These are phyloP conservation scores for Apiospora rasikravindrae DNA, from an alignment of 2,329 filamentous ascomycete species.

Conservation along the genomic window DNA sequence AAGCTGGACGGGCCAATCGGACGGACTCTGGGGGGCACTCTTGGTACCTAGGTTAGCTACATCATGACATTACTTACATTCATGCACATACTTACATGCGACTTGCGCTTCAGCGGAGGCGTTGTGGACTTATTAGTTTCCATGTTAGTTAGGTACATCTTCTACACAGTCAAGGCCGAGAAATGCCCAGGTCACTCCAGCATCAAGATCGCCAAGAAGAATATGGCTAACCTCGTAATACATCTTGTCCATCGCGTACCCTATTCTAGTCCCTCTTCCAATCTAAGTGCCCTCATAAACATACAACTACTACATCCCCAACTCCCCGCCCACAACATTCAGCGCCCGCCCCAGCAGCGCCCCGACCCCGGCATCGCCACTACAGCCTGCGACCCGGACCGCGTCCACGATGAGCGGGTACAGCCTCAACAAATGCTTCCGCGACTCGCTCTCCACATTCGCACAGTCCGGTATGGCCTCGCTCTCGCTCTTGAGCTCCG, in stretches of 20 bases:
- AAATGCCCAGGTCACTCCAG: too few relatives aligned
- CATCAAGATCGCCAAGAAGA: too few relatives aligned
- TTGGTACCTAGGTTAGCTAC: too few relatives aligned
- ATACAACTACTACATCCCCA: slow-evolving; percentile 43
- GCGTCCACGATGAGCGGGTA: slow-evolving; percentile 79
- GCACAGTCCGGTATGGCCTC: slow-evolving; percentile 67
- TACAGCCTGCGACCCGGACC: slow-evolving; percentile 58
- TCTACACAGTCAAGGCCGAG: too few relatives aligned
- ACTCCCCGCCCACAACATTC: slow-evolving; percentile 64
- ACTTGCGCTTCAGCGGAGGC: too few relatives aligned
- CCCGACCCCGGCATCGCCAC: slow-evolving; percentile 66
- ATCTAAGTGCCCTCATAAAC: background rate
- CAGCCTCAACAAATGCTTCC: slow-evolving; percentile 79
- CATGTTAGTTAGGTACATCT: too few relatives aligned
- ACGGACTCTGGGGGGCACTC: too few relatives aligned
- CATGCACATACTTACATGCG: too few relatives aligned
- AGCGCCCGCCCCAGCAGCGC: slow-evolving; percentile 64
- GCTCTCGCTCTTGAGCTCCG: slow-evolving; percentile 71
- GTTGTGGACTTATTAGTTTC: too few relatives aligned
- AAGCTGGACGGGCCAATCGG: too few relatives aligned
- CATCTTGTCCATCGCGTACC: background rate
- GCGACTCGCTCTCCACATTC: slow-evolving; percentile 59
- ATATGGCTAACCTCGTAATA: too few relatives aligned
- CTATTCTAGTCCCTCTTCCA: background rate
- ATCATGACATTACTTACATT: too few relatives aligned